Percentiles rank a stretch among this genome's conserved stretches.
phyloP scores from a whole-genome alignment of 1,284 basidiomycete species.

The Tylopilus sp. region DNA sequence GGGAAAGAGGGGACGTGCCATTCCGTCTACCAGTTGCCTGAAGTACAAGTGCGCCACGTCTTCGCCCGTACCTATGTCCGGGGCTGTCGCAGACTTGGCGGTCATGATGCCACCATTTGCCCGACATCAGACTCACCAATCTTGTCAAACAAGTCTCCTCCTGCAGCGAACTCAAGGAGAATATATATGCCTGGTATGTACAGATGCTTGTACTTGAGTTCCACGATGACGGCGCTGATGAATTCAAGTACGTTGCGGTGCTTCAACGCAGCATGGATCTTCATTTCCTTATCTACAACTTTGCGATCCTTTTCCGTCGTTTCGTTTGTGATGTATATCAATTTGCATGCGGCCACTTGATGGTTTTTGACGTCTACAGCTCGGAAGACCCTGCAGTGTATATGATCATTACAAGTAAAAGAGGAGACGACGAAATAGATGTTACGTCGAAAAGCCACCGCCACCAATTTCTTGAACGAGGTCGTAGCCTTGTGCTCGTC shows the following conservation, averaged over 20 bases:
- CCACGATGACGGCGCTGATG: slow-evolving; percentile 72
- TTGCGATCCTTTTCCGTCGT: slow-evolving; percentile 68
- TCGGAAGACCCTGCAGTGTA: slow-evolving; percentile 65
- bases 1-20: slow-evolving; percentile 41
- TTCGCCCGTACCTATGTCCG: slow-evolving; percentile 84
- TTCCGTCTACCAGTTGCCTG: slow-evolving; percentile 79
- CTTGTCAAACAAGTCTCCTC: slow-evolving; percentile 97
- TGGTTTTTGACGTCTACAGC: slow-evolving; percentile 68
- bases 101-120: not conserved
- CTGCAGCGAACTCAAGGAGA: slow-evolving; percentile 87
- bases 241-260: slow-evolving; percentile 86
- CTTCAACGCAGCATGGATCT: slow-evolving; percentile 82
- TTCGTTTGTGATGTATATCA: slow-evolving; percentile 60
- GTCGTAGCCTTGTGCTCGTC: slow-evolving; percentile 52
- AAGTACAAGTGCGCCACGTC: slow-evolving; percentile 93
- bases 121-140: slow-evolving; percentile 60
- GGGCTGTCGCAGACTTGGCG: slow-evolving; percentile 32
- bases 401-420: slow-evolving; percentile 1
- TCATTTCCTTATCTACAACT: slow-evolving; percentile 89
- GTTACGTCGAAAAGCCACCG: slow-evolving; percentile 80
- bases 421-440: slow-evolving; percentile 2
- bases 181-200: slow-evolving; percentile 87
- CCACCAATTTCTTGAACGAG: slow-evolving; percentile 76
- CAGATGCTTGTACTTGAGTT: slow-evolving; percentile 53
- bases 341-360: slow-evolving; percentile 81